A percentile compares a stretch with the other conserved stretches of the same genome.
Evolutionary conservation across 2,329 filamentous ascomycete genomes (phyloP).

Genomic region (Neospermospora avenae): DNA sequence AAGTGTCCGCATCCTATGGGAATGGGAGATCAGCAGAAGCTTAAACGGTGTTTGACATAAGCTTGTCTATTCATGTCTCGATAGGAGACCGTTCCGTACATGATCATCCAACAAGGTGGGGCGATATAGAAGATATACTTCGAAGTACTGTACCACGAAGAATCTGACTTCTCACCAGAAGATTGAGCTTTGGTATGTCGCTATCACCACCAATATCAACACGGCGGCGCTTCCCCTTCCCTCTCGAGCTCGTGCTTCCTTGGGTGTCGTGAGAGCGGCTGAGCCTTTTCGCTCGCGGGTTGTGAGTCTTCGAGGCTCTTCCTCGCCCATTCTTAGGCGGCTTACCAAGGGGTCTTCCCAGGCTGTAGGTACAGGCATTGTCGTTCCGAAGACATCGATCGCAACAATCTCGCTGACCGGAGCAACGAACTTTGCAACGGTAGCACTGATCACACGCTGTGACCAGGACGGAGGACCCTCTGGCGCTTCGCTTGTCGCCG

Average conservation of each 20-base stretch:
- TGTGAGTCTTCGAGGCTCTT: not conserved
- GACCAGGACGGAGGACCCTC: not conserved
- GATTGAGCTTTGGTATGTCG: not conserved
- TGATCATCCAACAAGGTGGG: no score
- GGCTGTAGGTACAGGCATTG: slow-evolving; percentile 4
- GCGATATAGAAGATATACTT: not conserved
- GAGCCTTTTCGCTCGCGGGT: no score
- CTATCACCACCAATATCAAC: not conserved
- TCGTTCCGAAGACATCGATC: not conserved
- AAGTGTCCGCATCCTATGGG: not conserved
- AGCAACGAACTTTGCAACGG: slow-evolving; percentile 4
- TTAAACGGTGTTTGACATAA: not conserved
- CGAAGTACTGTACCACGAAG: not conserved
- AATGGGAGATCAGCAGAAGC: not conserved
- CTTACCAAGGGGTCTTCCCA: slow-evolving; percentile 3
- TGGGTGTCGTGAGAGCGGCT: no score
- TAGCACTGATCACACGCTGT: slow-evolving; percentile 8
- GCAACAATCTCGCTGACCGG: not conserved
- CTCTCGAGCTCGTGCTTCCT: not conserved
- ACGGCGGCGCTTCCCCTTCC: not conserved
- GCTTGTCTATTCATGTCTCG: no score
- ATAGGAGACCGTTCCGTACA: no score
- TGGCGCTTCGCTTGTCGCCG: not conserved
- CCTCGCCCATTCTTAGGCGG: slow-evolving; percentile 2
- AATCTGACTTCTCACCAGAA: not conserved